Conservation (phyloP, 768 basidiomycete species). For the Cystofilobasidium macerans region DNA sequence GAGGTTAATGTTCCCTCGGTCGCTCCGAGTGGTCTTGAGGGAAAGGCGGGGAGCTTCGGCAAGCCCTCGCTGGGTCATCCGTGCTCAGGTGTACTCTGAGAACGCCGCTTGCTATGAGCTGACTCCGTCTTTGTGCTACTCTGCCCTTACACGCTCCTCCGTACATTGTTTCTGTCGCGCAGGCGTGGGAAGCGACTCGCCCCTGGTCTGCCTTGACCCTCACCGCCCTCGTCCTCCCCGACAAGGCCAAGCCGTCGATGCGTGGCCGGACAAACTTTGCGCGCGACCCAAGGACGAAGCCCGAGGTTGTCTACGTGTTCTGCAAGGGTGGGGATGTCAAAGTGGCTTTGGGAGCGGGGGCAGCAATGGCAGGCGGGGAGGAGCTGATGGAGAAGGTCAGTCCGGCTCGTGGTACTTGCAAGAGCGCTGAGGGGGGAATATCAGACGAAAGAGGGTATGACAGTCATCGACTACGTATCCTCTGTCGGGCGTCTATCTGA, state of each 20-base stretch:
- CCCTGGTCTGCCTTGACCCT: constrained; percentile 70
- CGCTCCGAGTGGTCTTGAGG: no score
- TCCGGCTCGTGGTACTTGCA: not conserved
- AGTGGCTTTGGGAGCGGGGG: constrained; percentile 75
- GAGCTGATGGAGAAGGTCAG: constrained; percentile 74
- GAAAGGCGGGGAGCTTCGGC: no score
- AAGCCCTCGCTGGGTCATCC: no score
- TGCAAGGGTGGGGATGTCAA: constrained; percentile 74
- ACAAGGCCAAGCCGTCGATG: constrained; percentile 68
- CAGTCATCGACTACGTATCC: not conserved
- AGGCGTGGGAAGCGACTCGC: constrained; percentile 76
- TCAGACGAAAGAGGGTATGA: no score
- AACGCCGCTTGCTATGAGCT: no score
- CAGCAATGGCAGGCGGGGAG: constrained; percentile 76
- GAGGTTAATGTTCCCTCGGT: no score
- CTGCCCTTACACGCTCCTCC: not conserved
- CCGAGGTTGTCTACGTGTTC: constrained; percentile 76
- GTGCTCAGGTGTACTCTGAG: no score
- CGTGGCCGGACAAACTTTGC: constrained; percentile 83
- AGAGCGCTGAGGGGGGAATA: no score
- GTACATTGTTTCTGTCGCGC: constrained; percentile 6
- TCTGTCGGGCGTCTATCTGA: not conserved
- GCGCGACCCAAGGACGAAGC: constrained; percentile 54
- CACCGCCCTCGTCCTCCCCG: constrained; percentile 64
- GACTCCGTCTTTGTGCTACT: not conserved